Evolutionary conservation across 2,329 filamentous ascomycete genomes (phyloP).

Genomic region (Diplodia sapinea): DNA sequence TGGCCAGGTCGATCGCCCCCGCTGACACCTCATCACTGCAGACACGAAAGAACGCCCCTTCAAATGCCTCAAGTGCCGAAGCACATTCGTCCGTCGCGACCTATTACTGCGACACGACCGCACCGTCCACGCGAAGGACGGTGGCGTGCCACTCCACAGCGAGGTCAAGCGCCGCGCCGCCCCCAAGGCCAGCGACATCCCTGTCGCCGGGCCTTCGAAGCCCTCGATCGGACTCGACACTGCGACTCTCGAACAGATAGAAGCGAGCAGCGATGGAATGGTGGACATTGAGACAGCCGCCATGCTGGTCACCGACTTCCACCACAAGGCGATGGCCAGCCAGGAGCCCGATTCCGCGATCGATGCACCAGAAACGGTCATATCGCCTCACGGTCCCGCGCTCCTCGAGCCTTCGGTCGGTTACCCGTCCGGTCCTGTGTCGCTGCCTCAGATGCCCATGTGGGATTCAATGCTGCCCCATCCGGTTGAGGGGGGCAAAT

Average conservation of each 20-base stretch:
- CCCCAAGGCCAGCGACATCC: conserved; percentile 65
- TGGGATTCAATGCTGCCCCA: conserved; percentile 89
- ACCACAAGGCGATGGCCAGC: conserved; percentile 89
- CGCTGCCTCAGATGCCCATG: conserved; percentile 77
- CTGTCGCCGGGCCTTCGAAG: conserved; percentile 72
- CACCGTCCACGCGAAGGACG: conserved; percentile 98
- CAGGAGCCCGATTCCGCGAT: conserved; percentile 63
- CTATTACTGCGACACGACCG: conserved; percentile 95
- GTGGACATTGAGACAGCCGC: conserved; percentile 97
- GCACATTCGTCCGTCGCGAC: conserved; percentile 97
- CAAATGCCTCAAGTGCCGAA: conserved; percentile 97
- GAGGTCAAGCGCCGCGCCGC: conserved; percentile 86
- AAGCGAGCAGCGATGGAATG: conserved; percentile 85
- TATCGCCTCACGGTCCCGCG: conserved; percentile 72
- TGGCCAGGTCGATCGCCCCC: conserved; percentile 18
- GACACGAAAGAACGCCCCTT: conserved; percentile 99
- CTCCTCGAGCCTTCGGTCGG: conserved; percentile 79
- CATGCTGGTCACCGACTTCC: conserved; percentile 97
- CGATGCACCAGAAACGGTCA: conserved; percentile 67
- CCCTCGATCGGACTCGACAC: conserved; percentile 81
- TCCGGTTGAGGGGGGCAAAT: conserved; percentile 71
- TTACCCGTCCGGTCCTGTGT: conserved; percentile 76
- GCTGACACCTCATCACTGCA: conserved; percentile 52
- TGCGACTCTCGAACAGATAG: conserved; percentile 87
- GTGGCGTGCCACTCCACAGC: conserved; percentile 89